phyloP scores from a whole-genome alignment of 129 eudicot species.

The Tanacetum coccineum region DNA sequence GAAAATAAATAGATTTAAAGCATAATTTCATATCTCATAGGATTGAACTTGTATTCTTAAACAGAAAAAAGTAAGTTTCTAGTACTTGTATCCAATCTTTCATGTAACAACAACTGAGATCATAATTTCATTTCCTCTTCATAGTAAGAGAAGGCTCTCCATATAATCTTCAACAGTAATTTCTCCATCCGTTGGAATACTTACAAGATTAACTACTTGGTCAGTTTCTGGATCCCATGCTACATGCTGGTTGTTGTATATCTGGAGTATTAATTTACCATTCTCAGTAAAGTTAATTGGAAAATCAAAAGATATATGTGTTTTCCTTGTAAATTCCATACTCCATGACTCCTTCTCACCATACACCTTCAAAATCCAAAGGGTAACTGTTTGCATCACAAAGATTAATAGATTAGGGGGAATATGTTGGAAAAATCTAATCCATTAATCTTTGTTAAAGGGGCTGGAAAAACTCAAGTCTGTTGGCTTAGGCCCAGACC shows the following conservation, averaged over 20 bases:
- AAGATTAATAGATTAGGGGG: too few species aligned
- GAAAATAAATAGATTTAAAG: too few species aligned
- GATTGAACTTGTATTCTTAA: too few species aligned
- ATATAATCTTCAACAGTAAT: neutral
- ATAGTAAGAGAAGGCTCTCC: neutral
- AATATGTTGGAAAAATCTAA: too few species aligned
- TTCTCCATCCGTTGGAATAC: too few species aligned
- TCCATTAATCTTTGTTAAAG: too few species aligned
- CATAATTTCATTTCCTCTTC: neutral
- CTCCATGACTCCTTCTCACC: neutral
- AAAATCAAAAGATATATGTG: neutral
- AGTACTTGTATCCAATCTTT: too few species aligned
- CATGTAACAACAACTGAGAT: neutral
- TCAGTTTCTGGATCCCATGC: neutral
- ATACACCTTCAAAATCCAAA: neutral
- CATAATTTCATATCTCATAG: too few species aligned
- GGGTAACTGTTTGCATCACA: neutral
- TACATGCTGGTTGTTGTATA: neutral
- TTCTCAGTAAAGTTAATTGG: neutral
- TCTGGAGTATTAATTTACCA: neutral
- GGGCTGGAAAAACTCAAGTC: too few species aligned
- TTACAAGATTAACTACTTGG: neutral
- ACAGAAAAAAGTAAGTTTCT: too few species aligned
- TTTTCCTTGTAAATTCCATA: neutral
- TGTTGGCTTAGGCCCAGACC: too few species aligned